A percentile compares a stretch with the other conserved stretches of the same genome.
phyloP scores from a whole-genome alignment of 805 yeast species.

The Candida coquimbonensis region DNA sequence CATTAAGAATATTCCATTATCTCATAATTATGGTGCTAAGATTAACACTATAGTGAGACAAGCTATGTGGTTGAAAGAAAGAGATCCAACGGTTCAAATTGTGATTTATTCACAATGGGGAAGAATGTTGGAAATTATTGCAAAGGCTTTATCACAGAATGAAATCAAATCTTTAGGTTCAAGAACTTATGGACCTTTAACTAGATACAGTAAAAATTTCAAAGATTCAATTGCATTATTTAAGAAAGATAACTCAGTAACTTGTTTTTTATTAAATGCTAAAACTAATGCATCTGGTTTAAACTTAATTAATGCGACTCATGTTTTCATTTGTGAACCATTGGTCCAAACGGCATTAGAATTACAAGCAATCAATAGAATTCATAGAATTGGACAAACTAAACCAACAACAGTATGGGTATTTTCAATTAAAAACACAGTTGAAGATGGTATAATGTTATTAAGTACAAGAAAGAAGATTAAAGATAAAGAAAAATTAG shows the following conservation, averaged over 20 bases:
- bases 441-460: slow-evolving; percentile 82
- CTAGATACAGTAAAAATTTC: background rate
- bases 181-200: slow-evolving; percentile 14
- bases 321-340: slow-evolving; percentile 90
- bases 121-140: slow-evolving; percentile 59
- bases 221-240: slow-evolving; percentile 46
- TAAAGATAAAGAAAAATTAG: slow-evolving; percentile 31
- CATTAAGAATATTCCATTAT: slow-evolving; percentile 37
- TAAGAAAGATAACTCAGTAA: slow-evolving; percentile 51
- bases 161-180: slow-evolving; percentile 54
- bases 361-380: slow-evolving; percentile 84
- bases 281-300: slow-evolving; percentile 86
- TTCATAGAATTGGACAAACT: slow-evolving; percentile 88
- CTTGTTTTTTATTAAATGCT: slow-evolving; percentile 82
- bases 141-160: slow-evolving; percentile 56
- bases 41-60: slow-evolving; percentile 77
- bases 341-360: slow-evolving; percentile 82
- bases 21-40: slow-evolving; percentile 70
- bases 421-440: slow-evolving; percentile 75
- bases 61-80: slow-evolving; percentile 51
- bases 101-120: slow-evolving; percentile 89
- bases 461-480: slow-evolving; percentile 57
- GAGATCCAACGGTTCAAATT: slow-evolving; percentile 54
- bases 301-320: slow-evolving; percentile 86
- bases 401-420: slow-evolving; percentile 85